A percentile compares a stretch with the other conserved stretches of the same genome.
These are phyloP conservation scores for Parasitella parasitica DNA, from an alignment of 371 early-diverging fungal genomes.

Conservation along the genomic window DNA sequence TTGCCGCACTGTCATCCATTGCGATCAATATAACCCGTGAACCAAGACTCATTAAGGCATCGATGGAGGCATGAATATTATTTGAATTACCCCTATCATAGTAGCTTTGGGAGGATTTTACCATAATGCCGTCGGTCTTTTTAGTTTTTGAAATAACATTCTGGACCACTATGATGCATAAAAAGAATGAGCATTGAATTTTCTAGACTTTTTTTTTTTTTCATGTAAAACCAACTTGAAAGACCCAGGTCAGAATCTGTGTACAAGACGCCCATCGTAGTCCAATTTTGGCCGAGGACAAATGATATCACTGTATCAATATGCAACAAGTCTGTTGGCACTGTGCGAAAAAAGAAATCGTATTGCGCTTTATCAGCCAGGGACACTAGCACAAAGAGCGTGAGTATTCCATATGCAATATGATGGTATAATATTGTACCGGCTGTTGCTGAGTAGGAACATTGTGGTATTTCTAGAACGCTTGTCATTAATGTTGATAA, in stretches of 20 bases:
- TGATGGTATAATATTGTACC: constrained; percentile 23
- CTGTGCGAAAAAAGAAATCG: constrained; percentile 54
- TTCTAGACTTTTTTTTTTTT: not conserved
- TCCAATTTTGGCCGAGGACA: constrained; percentile 53
- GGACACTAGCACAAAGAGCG: constrained; percentile 29
- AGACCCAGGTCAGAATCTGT: constrained; percentile 51
- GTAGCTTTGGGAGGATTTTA: not conserved
- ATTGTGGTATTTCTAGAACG: constrained; percentile 58
- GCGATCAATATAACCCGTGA: constrained; percentile 1
- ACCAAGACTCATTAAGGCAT: constrained; percentile 5
- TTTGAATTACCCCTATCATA: constrained; percentile 1
- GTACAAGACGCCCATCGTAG: constrained; percentile 49
- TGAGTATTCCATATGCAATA: too few species aligned
- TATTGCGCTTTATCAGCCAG: constrained; percentile 57
- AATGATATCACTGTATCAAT: constrained; percentile 49
- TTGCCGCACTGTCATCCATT: not conserved
- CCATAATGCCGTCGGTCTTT: not conserved
- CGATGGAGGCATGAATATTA: constrained; percentile 11
- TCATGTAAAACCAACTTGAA: constrained; percentile 44
- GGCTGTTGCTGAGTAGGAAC: constrained; percentile 56
- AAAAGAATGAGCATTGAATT: too few species aligned
- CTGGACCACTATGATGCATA: not conserved
- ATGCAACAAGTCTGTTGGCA: constrained; percentile 54
- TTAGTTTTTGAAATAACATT: not conserved
- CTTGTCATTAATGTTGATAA: constrained; percentile 57